Base-by-base conservation (phyloP, 1,284 basidiomycete genomes). In the Afroboletus lepidellus region DNA sequence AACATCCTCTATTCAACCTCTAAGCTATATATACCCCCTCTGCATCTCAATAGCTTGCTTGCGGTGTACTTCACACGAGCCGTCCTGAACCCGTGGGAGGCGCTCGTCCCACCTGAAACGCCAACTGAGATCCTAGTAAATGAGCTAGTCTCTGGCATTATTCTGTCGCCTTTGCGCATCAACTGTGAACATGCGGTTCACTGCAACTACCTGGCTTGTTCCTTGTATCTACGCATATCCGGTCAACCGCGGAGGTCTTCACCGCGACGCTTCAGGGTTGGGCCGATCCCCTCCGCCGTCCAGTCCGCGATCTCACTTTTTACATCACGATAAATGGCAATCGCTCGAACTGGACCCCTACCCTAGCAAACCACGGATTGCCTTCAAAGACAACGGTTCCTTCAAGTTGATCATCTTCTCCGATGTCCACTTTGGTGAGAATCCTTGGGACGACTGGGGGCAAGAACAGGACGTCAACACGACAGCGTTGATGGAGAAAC, bases 361-460 rank as follows among this genome's bases (percentile, higher is more conserved):
- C 58, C 74, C 77, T 0, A 57, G 64, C 43, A 83, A 83, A 53
- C 74, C 74, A 6, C 73, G 73, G 8, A 56, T 83, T 4, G 67
- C 65, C 5, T 83, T 83, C 63, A 69, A 70, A 11, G 16, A 58
- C 0, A 76, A 84, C 60, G 80, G 80, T 1, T 79, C 79, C 1
- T 84, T 87, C 74, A 85, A 84, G 64, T 61, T 87, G 41, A 84
- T 81, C 15, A 74, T 87, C 5, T 85, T 87, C 62, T 84, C 83
- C 4, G 85, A 87, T 59, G 62, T 85, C 29, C 85, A 87, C 60
- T 86, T 76, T 54, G 85, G 84, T 21, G 84, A 85, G 65, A 84
- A 85, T 59, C 82, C 83, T 8, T 84, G 82, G 81, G 83, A 84
- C 48, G 65, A 55, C 9, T 84, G 83, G 82, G 84, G 84, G 0